Evolutionary conservation across 495 filamentous ascomycete genomes (phyloP), one percentile per base, ranked within the genome.

Genomic region (Neurospora sp.): DNA sequence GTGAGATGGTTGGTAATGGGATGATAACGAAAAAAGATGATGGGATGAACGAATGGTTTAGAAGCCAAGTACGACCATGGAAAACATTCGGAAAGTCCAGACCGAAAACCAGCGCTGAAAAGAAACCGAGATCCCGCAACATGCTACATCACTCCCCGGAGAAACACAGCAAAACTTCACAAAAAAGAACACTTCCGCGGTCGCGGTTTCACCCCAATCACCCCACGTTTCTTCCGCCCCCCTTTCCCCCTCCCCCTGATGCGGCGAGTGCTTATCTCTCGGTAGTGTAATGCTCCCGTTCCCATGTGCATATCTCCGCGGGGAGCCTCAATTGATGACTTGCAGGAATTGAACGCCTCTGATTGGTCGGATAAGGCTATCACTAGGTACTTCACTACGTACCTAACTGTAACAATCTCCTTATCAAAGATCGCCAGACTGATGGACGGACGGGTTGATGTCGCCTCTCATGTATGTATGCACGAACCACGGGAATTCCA

Each of bases 261-360:
- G n/a, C 48, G 48, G 21, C 45, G 11, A 28, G 48, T 24, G 21
- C 21, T 59, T 59, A 59, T 59, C 48, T 59, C 11, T 59, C 21
- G 4, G 21, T 48, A 45, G 19, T 21, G 17, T 43, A 43, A 0
- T n/a, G 43, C 43, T 48, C 43, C 43, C 43, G 43, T 21, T 48
- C 19, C 1, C 45, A 28, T 24, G 45, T 4, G 45, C 21, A 54
- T 11, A 59, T 73, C 72, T 73, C 72, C 72, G 72, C 72, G 72
- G 69, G 69, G 72, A 73, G 72, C 69, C 72, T 71, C 72, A 71
- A 36, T 19, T 21, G 34, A 37, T 69, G 43, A 71, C 40, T 73
- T 54, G 11, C 10, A 54, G 45, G 9, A 71, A 71, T 69, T 54
- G 15, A 34, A 1, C 15, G 34, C 6, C 5, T 24, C 28, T 71